phyloP scores from a whole-genome alignment of 2,329 filamentous ascomycete species.

The Diaporthe batatas region DNA sequence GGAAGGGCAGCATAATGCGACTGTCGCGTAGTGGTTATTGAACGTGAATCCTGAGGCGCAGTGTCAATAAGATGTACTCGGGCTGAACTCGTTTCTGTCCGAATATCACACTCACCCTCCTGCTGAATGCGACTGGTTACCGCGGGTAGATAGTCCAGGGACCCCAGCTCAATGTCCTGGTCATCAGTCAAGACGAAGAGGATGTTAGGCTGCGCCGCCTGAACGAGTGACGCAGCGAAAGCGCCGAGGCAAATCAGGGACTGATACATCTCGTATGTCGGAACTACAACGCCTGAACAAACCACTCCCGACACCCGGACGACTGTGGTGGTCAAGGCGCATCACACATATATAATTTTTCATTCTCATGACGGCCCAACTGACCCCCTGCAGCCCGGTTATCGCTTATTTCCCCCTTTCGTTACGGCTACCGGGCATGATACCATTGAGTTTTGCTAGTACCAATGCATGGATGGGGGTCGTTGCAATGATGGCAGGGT shows the following conservation, averaged over 20 bases:
- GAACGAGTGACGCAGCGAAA: slow-evolving; percentile 37
- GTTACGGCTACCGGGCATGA: slow-evolving; percentile 3
- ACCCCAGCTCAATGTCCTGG: slow-evolving; percentile 42
- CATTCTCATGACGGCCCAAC: neutral
- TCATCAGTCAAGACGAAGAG: slow-evolving; percentile 41
- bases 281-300: neutral
- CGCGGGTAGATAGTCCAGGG: slow-evolving; percentile 33
- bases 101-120: slow-evolving; percentile 30
- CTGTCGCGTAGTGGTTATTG: slow-evolving; percentile 71
- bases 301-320: neutral
- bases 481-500: slow-evolving; percentile 37
- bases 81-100: neutral
- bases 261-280: slow-evolving; percentile 35
- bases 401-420: slow-evolving; percentile 10
- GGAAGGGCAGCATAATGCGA: slow-evolving; percentile 73
- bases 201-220: slow-evolving; percentile 41
- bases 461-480: neutral
- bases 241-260: slow-evolving; percentile 35
- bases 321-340: neutral
- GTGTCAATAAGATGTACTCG: neutral
- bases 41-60: slow-evolving; percentile 35
- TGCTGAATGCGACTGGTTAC: slow-evolving; percentile 36
- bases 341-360: neutral
- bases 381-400: neutral
- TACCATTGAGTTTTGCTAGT: neutral